Evolutionary conservation across 2,329 filamentous ascomycete genomes (phyloP).

Genomic region (Ophiosphaerella narmari): DNA sequence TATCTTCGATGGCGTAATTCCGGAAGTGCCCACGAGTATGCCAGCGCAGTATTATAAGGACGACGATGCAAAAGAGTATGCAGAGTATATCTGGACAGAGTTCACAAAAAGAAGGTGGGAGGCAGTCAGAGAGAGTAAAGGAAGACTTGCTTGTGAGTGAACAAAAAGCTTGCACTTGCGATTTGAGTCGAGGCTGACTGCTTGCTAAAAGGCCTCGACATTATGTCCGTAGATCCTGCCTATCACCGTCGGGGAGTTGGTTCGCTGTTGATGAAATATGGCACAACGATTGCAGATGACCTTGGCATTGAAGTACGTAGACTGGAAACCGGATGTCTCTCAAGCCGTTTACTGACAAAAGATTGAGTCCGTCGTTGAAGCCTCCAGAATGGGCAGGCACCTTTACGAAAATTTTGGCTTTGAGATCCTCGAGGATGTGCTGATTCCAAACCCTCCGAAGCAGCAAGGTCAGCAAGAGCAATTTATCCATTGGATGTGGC

Average conservation of each 20-base stretch:
- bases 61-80: slow-evolving; percentile 13
- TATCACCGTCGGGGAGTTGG: slow-evolving; percentile 9
- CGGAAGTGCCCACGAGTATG: background rate
- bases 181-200: background rate
- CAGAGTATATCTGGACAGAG: slow-evolving; percentile 4
- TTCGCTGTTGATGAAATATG: slow-evolving; percentile 6
- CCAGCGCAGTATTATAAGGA: slow-evolving; percentile 7
- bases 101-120: slow-evolving; percentile 12
- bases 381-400: too few relatives aligned
- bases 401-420: too few relatives aligned
- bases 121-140: slow-evolving; percentile 7
- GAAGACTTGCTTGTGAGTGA: slow-evolving; percentile 5
- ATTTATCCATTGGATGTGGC: background rate
- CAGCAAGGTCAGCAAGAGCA: background rate
- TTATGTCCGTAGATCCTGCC: slow-evolving; percentile 9
- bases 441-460: background rate
- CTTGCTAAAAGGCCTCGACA: slow-evolving; percentile 7
- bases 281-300: slow-evolving; percentile 7
- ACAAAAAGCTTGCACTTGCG: background rate
- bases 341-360: too few relatives aligned
- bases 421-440: too few relatives aligned
- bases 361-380: too few relatives aligned
- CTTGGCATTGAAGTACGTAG: slow-evolving; percentile 10
- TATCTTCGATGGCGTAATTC: slow-evolving; percentile 8
- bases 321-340: too few relatives aligned